Evolutionary conservation across 164 flowering plant genomes (phyloP).

Genomic region (Stephania japonica): DNA sequence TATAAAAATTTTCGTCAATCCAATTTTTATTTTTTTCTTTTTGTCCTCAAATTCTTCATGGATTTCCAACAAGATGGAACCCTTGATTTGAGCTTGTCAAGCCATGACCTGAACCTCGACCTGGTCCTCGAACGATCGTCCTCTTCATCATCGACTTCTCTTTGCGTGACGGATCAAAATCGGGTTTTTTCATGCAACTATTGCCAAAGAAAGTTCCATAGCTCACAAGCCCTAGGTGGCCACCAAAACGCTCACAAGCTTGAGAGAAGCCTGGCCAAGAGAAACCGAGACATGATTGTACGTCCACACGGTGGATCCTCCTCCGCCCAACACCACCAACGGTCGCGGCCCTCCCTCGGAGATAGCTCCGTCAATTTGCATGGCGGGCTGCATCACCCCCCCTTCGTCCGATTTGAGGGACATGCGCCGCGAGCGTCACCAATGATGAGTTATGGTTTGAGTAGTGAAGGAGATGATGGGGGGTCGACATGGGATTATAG

Average conservation of each 20-base stretch:
- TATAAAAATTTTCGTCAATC: not conserved
- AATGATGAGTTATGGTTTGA: no score
- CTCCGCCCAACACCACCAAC: not conserved
- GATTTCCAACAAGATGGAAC: slow-evolving; percentile 41
- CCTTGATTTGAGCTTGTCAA: slow-evolving; percentile 32
- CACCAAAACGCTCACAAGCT: slow-evolving; percentile 92
- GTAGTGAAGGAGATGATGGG: not conserved
- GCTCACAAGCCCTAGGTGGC: slow-evolving; percentile 88
- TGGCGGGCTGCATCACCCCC: not conserved
- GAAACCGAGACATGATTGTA: slow-evolving; percentile 39
- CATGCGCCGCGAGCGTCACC: no score
- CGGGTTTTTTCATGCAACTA: slow-evolving; percentile 69
- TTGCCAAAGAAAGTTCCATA: slow-evolving; percentile 72
- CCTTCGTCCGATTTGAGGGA: slow-evolving; percentile 8
- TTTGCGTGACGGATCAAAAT: slow-evolving; percentile 20
- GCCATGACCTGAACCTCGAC: slow-evolving; percentile 34
- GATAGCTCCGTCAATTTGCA: not conserved
- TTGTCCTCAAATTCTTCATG: slow-evolving; percentile 19
- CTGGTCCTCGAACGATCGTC: slow-evolving; percentile 40
- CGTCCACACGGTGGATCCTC: slow-evolving; percentile 21
- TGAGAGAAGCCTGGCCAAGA: slow-evolving; percentile 70
- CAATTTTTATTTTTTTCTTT: slow-evolving; percentile 7
- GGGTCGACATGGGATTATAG: slow-evolving; percentile 17
- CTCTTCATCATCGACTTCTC: slow-evolving; percentile 30
- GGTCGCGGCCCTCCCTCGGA: not conserved